phyloP scores from a whole-genome alignment of 2,329 filamentous ascomycete genomes.

The Colletotrichum orbiculare region DNA sequence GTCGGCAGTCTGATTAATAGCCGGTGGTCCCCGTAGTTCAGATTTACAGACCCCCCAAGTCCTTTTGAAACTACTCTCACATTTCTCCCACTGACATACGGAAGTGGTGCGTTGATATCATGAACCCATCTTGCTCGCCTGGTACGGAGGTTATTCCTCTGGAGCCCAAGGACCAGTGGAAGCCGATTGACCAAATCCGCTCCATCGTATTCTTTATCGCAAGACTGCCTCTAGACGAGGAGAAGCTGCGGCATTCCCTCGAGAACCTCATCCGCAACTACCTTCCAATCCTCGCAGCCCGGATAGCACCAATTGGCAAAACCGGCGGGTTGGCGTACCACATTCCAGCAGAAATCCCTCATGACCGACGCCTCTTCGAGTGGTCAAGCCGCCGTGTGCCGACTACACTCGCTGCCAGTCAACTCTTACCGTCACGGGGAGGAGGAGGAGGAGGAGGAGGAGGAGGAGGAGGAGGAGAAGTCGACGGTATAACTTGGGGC shows the following conservation, averaged over 20 bases:
- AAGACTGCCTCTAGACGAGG: slow-evolving; percentile 25
- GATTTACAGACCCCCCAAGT: too few species aligned
- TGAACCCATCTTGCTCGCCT: too few species aligned
- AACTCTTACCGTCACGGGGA: neutral
- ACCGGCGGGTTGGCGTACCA: slow-evolving; percentile 8
- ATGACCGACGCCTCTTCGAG: slow-evolving; percentile 18
- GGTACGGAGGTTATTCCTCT: slow-evolving; percentile 25
- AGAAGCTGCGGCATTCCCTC: slow-evolving; percentile 25
- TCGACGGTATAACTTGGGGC: slow-evolving; percentile 1
- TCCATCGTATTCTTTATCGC: slow-evolving; percentile 36
- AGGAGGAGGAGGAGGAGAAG: too few species aligned
- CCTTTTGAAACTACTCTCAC: too few species aligned
- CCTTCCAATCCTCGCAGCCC: slow-evolving; percentile 36
- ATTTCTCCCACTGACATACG: too few species aligned
- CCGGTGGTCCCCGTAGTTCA: too few species aligned
- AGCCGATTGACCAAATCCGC: slow-evolving; percentile 36
- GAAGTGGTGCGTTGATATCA: too few species aligned
- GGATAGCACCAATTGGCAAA: slow-evolving; percentile 20
- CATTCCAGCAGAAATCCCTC: neutral
- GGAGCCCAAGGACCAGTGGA: slow-evolving; percentile 16
- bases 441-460: too few species aligned
- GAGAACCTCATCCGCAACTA: slow-evolving; percentile 37
- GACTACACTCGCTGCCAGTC: neutral
- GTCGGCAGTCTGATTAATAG: too few species aligned
- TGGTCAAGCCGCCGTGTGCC: slow-evolving; percentile 30